Evolutionary conservation across 2,329 filamentous ascomycete species (phyloP).

Genomic region (Xylariaceae sp.): DNA sequence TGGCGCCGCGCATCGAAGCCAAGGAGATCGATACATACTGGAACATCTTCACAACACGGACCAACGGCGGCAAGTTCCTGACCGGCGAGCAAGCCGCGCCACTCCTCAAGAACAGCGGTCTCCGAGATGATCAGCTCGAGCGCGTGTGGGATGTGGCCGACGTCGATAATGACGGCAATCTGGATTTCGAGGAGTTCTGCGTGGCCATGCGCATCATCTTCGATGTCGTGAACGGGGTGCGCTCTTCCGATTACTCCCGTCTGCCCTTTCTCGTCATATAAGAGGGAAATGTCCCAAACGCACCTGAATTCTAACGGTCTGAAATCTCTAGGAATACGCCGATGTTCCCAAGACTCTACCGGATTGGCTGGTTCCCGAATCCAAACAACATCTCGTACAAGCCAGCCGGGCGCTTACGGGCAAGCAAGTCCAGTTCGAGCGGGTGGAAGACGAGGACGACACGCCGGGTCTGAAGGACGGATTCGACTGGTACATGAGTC

Average conservation of each 20-base stretch:
- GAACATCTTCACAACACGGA: constrained; percentile 58
- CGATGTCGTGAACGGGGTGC: constrained; percentile 87
- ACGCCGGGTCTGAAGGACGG: constrained; percentile 83
- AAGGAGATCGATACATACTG: constrained; percentile 61
- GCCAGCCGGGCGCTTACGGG: constrained; percentile 74
- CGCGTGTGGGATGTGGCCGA: constrained; percentile 95
- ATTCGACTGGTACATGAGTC: constrained; percentile 99
- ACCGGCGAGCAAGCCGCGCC: constrained; percentile 58
- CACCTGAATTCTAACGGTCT: too few species aligned
- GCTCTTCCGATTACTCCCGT: not conserved
- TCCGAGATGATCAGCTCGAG: constrained; percentile 76
- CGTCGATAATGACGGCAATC: constrained; percentile 92
- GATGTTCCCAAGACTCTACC: constrained; percentile 83
- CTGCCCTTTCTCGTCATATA: not conserved
- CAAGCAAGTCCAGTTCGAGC: constrained; percentile 76
- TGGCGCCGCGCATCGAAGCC: constrained; percentile 58
- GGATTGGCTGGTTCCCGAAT: constrained; percentile 96
- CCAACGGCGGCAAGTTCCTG: constrained; percentile 54
- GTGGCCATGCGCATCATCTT: constrained; percentile 98
- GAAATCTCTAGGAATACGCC: constrained; percentile 63
- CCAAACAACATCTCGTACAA: constrained; percentile 84
- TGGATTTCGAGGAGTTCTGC: constrained; percentile 97
- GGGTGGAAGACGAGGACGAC: constrained; percentile 77
- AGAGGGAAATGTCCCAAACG: too few species aligned
- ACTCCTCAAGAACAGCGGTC: constrained; percentile 58